Conservation (phyloP, 192 early-diverging fungal genomes). For the Chytriomyces confervae region DNA sequence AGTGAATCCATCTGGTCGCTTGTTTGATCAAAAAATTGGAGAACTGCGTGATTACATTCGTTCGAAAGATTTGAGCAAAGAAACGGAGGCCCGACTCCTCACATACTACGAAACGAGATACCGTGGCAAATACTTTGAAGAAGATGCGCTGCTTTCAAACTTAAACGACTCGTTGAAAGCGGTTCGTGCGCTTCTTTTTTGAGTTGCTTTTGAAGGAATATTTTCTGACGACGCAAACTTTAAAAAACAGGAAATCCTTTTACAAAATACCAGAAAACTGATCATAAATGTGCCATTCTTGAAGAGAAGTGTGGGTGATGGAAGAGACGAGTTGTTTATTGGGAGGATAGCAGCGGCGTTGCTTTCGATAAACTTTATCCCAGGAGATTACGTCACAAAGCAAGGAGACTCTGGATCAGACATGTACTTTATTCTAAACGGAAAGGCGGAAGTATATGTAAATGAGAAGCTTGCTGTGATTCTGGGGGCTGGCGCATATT, state of each 20-base stretch:
- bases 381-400: conserved; percentile 32
- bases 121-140: conserved; percentile 44
- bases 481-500: conserved; percentile 42
- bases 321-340: conserved; percentile 39
- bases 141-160: conserved; percentile 27
- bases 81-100: conserved; percentile 27
- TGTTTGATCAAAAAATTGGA: conserved; percentile 41
- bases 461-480: conserved; percentile 25
- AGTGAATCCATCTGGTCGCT: conserved; percentile 28
- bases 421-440: conserved; percentile 45
- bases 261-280: conserved; percentile 36
- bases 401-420: conserved; percentile 36
- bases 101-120: conserved; percentile 41
- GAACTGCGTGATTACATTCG: conserved; percentile 33
- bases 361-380: conserved; percentile 25
- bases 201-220: neutral
- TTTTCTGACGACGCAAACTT: neutral
- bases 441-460: conserved; percentile 32
- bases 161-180: conserved; percentile 39
- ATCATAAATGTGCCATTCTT: conserved; percentile 42
- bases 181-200: conserved; percentile 4
- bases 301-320: conserved; percentile 28
- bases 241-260: conserved; percentile 38
- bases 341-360: conserved; percentile 26
- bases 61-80: conserved; percentile 28